phyloP scores from a whole-genome alignment of 768 basidiomycete species.

The Termitomyces sp. region DNA sequence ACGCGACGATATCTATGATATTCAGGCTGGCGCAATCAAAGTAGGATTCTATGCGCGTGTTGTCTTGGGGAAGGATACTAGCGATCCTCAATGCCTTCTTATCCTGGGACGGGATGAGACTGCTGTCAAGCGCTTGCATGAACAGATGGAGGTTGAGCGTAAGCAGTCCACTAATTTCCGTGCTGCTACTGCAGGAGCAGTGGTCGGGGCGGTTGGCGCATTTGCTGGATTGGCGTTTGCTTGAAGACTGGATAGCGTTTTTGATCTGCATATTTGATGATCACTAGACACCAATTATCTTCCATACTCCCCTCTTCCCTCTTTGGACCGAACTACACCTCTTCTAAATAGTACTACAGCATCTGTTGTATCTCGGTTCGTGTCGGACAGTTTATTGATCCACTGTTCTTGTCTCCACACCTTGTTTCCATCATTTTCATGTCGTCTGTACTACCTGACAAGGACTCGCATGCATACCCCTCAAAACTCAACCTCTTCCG shows the following conservation, averaged over 20 bases:
- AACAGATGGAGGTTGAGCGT: constrained; percentile 25
- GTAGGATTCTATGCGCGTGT: constrained; percentile 39
- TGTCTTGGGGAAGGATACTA: constrained; percentile 28
- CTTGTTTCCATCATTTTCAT: not conserved
- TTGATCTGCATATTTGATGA: not conserved
- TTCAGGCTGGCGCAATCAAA: constrained; percentile 33
- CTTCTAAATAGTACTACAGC: not conserved
- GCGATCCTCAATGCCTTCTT: constrained; percentile 36
- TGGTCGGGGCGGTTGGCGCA: constrained; percentile 55
- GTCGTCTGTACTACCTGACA: not conserved
- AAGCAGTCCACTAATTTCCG: constrained; percentile 22
- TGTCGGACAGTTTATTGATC: not conserved
- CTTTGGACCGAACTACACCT: not conserved
- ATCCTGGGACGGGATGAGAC: constrained; percentile 47
- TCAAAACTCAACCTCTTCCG: too few relatives aligned
- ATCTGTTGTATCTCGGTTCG: not conserved
- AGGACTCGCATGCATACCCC: too few relatives aligned
- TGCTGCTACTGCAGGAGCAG: constrained; percentile 49
- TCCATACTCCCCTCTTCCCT: not conserved
- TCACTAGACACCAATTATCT: too few relatives aligned
- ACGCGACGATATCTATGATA: constrained; percentile 33
- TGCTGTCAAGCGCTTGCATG: constrained; percentile 35
- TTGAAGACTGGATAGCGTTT: constrained; percentile 11
- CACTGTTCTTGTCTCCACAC: not conserved
- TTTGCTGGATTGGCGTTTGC: constrained; percentile 54